phyloP scores from a whole-genome alignment of 2,329 filamentous ascomycete genomes.

The Diaporthe ampelina region DNA sequence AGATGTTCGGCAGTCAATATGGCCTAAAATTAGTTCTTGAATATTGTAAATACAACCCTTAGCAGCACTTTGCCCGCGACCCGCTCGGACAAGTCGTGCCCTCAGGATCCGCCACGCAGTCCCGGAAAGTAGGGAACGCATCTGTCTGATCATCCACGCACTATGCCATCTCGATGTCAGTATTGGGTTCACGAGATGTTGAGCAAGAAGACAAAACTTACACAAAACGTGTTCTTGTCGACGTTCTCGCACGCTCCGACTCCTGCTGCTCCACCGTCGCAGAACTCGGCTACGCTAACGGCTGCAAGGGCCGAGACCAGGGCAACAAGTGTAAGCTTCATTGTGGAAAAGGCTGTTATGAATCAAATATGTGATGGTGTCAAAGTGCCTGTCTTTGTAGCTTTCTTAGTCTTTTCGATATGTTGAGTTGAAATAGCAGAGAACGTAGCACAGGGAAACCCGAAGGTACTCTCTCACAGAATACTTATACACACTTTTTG shows the following conservation, averaged over 20 bases:
- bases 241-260: conserved; percentile 1
- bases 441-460: neutral
- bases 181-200: too few relatives aligned
- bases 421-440: too few relatives aligned
- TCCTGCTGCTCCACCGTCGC: neutral
- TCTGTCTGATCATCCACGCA: conserved; percentile 4
- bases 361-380: neutral
- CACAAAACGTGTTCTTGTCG: neutral
- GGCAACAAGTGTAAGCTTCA: neutral
- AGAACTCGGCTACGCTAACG: conserved; percentile 10
- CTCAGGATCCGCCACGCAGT: neutral
- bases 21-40: neutral
- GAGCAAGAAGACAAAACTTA: neutral
- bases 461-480: too few relatives aligned
- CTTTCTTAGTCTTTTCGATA: neutral
- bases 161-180: neutral
- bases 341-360: neutral
- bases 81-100: neutral
- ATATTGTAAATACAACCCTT: neutral
- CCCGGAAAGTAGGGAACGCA: conserved; percentile 1
- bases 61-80: neutral
- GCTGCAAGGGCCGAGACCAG: neutral
- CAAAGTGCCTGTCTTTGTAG: neutral
- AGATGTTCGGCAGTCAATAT: too few relatives aligned
- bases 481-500: neutral